These are phyloP conservation scores for Cutaneotrichosporon sp. DNA, from an alignment of 1,284 basidiomycete genomes.

Conservation along the genomic window DNA sequence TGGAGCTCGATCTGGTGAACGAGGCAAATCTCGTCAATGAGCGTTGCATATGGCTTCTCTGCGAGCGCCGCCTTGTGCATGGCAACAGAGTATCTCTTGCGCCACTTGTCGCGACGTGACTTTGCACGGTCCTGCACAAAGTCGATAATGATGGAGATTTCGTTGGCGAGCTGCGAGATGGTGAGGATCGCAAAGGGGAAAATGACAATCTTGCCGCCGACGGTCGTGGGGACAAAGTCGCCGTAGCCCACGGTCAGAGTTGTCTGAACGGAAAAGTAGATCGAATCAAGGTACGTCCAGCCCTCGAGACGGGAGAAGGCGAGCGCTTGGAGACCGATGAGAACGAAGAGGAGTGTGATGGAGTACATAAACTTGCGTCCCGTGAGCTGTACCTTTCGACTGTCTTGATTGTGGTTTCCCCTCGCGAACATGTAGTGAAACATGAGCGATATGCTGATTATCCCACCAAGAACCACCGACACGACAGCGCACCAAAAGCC, in stretches of 20 bases:
- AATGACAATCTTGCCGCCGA: conserved; percentile 43
- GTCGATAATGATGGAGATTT: conserved; percentile 46
- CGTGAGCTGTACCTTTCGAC: conserved; percentile 34
- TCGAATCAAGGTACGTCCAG: conserved; percentile 43
- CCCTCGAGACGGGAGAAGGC: conserved; percentile 40
- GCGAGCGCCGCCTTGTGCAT: conserved; percentile 34
- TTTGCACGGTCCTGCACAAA: conserved; percentile 39
- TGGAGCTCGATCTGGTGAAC: conserved; percentile 41
- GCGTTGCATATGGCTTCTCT: conserved; percentile 29
- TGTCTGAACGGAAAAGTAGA: conserved; percentile 29
- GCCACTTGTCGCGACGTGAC: conserved; percentile 40
- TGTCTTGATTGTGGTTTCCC: conserved; percentile 20
- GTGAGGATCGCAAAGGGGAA: conserved; percentile 48
- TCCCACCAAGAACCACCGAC: conserved; percentile 41
- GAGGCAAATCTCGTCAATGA: conserved; percentile 45
- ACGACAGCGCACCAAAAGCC: conserved; percentile 51
- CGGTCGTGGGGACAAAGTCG: conserved; percentile 34
- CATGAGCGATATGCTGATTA: conserved; percentile 43
- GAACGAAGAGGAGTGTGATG: conserved; percentile 43
- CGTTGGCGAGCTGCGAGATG: conserved; percentile 47
- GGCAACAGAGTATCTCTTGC: conserved; percentile 33
- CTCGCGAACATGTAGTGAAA: conserved; percentile 46
- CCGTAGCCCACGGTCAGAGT: conserved; percentile 47
- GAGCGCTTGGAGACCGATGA: conserved; percentile 41
- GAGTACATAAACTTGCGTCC: conserved; percentile 50